A percentile compares a stretch with the other conserved stretches of the same genome.
Conservation (phyloP, 1,284 basidiomycete species). For the Sphagnurus paluster region DNA sequence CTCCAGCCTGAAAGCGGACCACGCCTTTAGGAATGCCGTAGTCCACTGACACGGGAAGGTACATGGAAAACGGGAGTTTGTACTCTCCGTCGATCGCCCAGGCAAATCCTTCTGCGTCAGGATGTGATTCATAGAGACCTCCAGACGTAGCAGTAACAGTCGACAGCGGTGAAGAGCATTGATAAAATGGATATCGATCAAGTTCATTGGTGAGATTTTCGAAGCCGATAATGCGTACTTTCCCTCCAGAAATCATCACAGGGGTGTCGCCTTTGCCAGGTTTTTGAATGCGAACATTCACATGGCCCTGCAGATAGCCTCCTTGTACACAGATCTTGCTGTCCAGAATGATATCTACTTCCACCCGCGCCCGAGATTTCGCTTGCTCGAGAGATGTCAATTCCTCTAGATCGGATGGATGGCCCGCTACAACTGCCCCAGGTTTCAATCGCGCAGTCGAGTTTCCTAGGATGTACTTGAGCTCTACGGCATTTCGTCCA, state of each 20-base stretch:
- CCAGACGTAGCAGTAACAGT: constrained; percentile 47
- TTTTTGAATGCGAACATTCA: constrained; percentile 72
- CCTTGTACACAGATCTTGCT: constrained; percentile 84
- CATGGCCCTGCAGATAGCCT: constrained; percentile 68
- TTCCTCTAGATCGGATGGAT: constrained; percentile 19
- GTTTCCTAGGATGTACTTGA: constrained; percentile 62
- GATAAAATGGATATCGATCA: constrained; percentile 84
- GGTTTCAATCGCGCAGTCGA: constrained; percentile 53
- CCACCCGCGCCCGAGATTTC: constrained; percentile 72
- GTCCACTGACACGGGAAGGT: constrained; percentile 64
- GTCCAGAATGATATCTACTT: constrained; percentile 82
- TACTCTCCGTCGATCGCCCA: constrained; percentile 70
- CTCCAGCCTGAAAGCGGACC: constrained; percentile 54
- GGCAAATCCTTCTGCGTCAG: constrained; percentile 75
- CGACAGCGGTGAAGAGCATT: constrained; percentile 67
- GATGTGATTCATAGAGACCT: constrained; percentile 49
- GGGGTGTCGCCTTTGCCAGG: constrained; percentile 57
- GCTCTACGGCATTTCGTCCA: constrained; percentile 50
- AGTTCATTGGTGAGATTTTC: constrained; percentile 69
- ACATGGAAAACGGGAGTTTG: constrained; percentile 77
- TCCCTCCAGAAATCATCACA: constrained; percentile 75
- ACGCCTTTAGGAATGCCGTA: constrained; percentile 71
- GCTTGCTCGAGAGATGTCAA: constrained; percentile 55
- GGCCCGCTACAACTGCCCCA: constrained; percentile 42
- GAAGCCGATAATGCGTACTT: constrained; percentile 86